phyloP scores from a whole-genome alignment of 2,329 filamentous ascomycete genomes.

The Fusarium tjaetaba region DNA sequence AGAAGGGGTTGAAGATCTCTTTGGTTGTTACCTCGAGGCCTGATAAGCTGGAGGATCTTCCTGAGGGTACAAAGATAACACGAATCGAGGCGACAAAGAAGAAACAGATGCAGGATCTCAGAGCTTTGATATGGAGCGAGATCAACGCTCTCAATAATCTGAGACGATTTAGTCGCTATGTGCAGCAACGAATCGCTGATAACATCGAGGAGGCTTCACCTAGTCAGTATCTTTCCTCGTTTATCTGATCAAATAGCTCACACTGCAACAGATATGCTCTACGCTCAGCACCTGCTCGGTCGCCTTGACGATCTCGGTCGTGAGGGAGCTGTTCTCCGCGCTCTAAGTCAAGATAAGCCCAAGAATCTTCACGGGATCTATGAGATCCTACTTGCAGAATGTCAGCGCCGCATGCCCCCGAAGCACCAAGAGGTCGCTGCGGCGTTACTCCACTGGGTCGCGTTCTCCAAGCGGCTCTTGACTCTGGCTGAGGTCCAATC shows the following conservation, averaged over 20 bases:
- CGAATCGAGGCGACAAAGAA: conserved; percentile 39
- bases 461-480: conserved; percentile 39
- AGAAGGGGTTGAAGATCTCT: conserved; percentile 29
- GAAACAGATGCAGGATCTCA: conserved; percentile 45
- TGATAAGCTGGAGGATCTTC: conserved; percentile 1
- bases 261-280: conserved; percentile 45
- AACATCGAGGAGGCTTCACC: conserved; percentile 46
- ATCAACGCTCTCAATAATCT: conserved; percentile 41
- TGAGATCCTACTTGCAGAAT: conserved; percentile 39
- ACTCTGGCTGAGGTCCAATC: conserved; percentile 37
- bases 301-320: conserved; percentile 46
- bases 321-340: conserved; percentile 47
- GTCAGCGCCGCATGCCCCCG: conserved; percentile 35
- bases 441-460: conserved; percentile 43
- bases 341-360: conserved; percentile 40
- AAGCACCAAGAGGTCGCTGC: conserved; percentile 31
- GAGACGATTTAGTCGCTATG: conserved; percentile 43
- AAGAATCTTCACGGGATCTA: conserved; percentile 42
- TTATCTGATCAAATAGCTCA: accelerated
- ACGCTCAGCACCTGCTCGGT: conserved; percentile 49
- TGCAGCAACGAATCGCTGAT: conserved; percentile 44
- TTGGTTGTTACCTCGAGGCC: conserved; percentile 42
- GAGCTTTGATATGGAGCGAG: conserved; percentile 41
- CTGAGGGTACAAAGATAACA: conserved; percentile 4
- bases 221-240: conserved; percentile 34